Base-by-base conservation (phyloP, 495 filamentous ascomycete species). In the Aspergillus kassunensis region DNA sequence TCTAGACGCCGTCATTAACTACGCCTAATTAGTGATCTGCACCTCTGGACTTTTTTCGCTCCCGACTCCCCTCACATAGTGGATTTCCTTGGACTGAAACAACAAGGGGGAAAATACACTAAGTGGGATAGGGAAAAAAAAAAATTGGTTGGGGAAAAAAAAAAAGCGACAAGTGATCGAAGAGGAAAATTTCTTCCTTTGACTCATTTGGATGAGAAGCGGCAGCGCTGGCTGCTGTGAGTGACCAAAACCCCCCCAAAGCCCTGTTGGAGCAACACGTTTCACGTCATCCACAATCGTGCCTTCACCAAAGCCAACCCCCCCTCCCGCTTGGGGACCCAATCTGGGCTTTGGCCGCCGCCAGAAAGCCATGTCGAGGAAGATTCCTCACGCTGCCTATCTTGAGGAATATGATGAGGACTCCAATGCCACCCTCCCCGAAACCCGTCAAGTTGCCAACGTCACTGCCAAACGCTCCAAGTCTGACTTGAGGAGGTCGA, bases 391-490 rank as follows among this genome's bases (percentile, higher is more conserved):
- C 39, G 69, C 74, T 51, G 79, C 81, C 54, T 77, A 69, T 42
- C 65, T 72, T 63, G 81, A 84, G 59, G 82, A 84, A 54, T 82
- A 67, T 59, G 73, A 81, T 57, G 80, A 82, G 57, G 77, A 79
- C 35, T 61, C 67, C 21, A 65, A 76, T 58, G 67, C 60, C 34
- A 70, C 64, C 40, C 63, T 75, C 47, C 73, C 74, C 44, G 75
- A 75, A 15, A 77, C 75, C 44, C 73, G 74, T 45, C 69, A 71
- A 58, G 66, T 70, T 49, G 79, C 82, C 64, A 78, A 77, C 60
- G 62, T 77, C 62, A 69, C 78, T 56, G 70, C 75, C 40, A 81
- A 77, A 73, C 61, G 78, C 48, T 73, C 77, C 54, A 82, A 79
- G 62, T 61, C 69, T 47, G 71, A 73, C 57, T 55, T 69, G 35